These are phyloP conservation scores for Rhodamnia argentea DNA, from an alignment of 345 rosid species.

Conservation along the genomic window DNA sequence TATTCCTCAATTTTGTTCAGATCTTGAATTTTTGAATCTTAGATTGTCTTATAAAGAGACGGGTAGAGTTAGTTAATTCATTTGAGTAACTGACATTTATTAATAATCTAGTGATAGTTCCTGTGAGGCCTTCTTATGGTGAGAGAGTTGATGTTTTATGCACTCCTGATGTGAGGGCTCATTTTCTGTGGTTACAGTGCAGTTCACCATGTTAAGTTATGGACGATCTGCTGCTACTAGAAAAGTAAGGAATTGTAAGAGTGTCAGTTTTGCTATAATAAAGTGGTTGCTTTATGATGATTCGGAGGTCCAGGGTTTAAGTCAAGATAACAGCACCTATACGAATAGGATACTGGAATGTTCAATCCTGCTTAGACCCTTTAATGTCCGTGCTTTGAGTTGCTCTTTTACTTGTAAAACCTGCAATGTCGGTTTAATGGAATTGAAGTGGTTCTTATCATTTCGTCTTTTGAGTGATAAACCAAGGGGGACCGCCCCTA, in stretches of 20 bases:
- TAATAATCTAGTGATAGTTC: neutral
- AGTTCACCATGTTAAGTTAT: neutral
- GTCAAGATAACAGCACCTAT: neutral
- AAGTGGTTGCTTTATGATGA: neutral
- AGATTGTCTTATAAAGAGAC: neutral
- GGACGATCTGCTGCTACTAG: neutral
- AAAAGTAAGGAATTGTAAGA: neutral
- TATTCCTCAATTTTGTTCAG: neutral
- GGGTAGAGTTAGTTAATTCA: neutral
- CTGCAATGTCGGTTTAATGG: neutral
- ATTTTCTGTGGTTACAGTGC: neutral
- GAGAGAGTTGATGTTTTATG: neutral
- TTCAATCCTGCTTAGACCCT: neutral
- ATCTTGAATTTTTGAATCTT: neutral
- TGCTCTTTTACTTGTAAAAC: neutral
- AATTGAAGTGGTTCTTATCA: neutral
- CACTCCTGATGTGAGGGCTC: neutral
- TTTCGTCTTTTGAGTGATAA: neutral
- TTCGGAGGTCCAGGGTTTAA: neutral
- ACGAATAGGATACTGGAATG: neutral
- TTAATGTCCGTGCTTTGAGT: neutral
- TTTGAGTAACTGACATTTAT: neutral
- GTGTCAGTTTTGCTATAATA: neutral
- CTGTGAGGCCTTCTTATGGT: neutral
- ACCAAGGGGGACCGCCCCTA: neutral